These are phyloP conservation scores for Paratrypanosoma confusum DNA, from an alignment of 208 protist species.

Conservation along the genomic window DNA sequence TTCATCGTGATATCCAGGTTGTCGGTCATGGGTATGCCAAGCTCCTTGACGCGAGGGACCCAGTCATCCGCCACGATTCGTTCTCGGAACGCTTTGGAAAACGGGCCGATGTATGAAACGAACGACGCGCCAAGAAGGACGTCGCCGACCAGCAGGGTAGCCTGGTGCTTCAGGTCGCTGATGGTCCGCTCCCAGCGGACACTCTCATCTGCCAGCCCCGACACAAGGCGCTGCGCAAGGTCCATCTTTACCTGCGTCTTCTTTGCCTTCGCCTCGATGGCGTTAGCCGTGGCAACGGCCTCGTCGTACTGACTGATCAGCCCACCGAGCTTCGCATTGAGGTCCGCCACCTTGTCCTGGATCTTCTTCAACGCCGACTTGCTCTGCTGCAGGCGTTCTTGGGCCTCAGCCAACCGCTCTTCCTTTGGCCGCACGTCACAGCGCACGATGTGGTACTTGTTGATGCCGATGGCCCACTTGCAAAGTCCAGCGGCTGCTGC, in stretches of 20 bases:
- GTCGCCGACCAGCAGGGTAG: conserved; percentile 92
- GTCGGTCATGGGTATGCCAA: conserved; percentile 90
- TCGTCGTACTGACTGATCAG: conserved; percentile 92
- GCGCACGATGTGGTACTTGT: conserved; percentile 93
- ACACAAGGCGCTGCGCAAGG: conserved; percentile 91
- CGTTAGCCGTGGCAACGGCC: conserved; percentile 88
- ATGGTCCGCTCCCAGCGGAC: conserved; percentile 94
- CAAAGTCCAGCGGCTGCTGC: conserved; percentile 95
- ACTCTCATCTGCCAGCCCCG: conserved; percentile 93
- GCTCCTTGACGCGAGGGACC: conserved; percentile 82
- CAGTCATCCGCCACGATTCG: conserved; percentile 89
- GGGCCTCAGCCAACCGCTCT: conserved; percentile 86
- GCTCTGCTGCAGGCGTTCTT: conserved; percentile 81
- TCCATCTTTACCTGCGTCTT: conserved; percentile 92
- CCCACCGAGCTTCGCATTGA: conserved; percentile 90
- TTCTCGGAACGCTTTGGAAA: conserved; percentile 93
- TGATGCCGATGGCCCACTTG: conserved; percentile 95
- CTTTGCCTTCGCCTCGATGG: conserved; percentile 87
- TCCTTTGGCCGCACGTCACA: conserved; percentile 96
- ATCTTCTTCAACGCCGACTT: conserved; percentile 88
- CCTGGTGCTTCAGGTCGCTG: conserved; percentile 79
- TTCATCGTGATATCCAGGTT: conserved; percentile 89
- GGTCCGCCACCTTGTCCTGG: conserved; percentile 89
- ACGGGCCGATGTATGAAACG: conserved; percentile 97
- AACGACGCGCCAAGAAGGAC: conserved; percentile 95